Base-by-base conservation (phyloP, 768 basidiomycete species). In the Pleurotus sapidus region DNA sequence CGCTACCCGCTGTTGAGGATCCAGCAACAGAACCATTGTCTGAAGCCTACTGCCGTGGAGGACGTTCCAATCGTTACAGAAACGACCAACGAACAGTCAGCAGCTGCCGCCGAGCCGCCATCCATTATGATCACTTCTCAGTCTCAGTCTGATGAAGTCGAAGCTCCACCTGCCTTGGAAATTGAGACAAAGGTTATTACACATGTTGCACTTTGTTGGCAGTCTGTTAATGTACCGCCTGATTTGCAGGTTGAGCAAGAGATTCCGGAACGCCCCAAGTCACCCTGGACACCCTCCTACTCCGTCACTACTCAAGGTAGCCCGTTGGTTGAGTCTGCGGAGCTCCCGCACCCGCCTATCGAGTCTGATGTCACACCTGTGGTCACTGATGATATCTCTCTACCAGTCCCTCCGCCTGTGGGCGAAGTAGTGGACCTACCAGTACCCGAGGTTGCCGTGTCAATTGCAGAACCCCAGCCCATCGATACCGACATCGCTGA, bases 231-330 rank as follows among this genome's bases (percentile, higher is more conserved):
- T 4, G 27, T 34, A 15, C 20, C 7, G 15, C n/a, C 12, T 18
- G 3, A n/a, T 7, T 1, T 18, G 8, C 15, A 54, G 51, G 51
- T 54, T 3, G 7, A 54, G 23, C 38, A 9, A 42, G 39, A 54
- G 5, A 39, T 24, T 42, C 18, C 39, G 27, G 51, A 55, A 34
- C 48, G 24, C 11, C 58, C 56, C 38, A 55, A 30, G 23, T 59
- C 57, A 23, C 56, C 61, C 27, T 64, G 63, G 65, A 58, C 65
- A 18, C 61, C 65, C 11, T 66, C 65, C 5, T 66, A 66, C 48
- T 66, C 65, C 3, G 65, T 66, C 24, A 59, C 58, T 8, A 57
- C 56, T 7, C 65, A 66, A 56, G 65, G 65, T 43, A 59, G 54
- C 18, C 39, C 58, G 9, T 30, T 43, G 56, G 38, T 55, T 2